These are phyloP conservation scores for Trifolium dubium DNA, from an alignment of 306 rosid species.

Conservation along the genomic window DNA sequence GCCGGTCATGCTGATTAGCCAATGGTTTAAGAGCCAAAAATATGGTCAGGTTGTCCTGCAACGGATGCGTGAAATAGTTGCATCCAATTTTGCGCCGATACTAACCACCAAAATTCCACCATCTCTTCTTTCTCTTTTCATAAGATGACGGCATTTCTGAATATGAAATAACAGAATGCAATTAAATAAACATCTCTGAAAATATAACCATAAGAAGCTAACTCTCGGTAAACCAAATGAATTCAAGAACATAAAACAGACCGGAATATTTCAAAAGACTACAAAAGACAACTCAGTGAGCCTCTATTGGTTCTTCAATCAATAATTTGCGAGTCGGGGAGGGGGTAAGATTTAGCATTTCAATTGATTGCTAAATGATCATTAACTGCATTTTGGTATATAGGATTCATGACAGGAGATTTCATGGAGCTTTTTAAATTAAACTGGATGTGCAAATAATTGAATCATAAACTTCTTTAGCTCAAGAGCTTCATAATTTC, in stretches of 20 bases:
- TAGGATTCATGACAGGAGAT: slow-evolving; percentile 12
- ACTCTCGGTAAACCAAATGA: neutral
- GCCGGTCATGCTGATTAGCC: neutral
- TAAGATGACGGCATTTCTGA: slow-evolving; percentile 55
- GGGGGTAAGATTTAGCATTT: slow-evolving; percentile 4
- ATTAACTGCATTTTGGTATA: neutral
- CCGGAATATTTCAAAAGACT: neutral
- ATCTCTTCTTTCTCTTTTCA: slow-evolving; percentile 73
- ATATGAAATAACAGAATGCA: slow-evolving; percentile 33
- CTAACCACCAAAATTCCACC: slow-evolving; percentile 68
- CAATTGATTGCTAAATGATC: neutral
- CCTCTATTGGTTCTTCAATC: neutral
- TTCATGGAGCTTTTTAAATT: slow-evolving; percentile 13
- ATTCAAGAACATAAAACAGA: neutral
- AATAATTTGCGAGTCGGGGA: neutral
- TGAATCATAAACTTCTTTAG: slow-evolving; percentile 20
- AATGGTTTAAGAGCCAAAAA: slow-evolving; percentile 4
- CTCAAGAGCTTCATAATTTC: slow-evolving; percentile 33
- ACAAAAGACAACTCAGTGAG: neutral
- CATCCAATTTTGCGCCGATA: slow-evolving; percentile 22
- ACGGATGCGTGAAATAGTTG: slow-evolving; percentile 20
- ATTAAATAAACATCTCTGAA: slow-evolving; percentile 6
- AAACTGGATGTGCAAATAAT: slow-evolving; percentile 8
- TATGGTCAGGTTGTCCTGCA: neutral
- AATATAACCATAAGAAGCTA: neutral